phyloP scores from a whole-genome alignment of 2,329 filamentous ascomycete genomes.

The Pestalotiopsis fici region DNA sequence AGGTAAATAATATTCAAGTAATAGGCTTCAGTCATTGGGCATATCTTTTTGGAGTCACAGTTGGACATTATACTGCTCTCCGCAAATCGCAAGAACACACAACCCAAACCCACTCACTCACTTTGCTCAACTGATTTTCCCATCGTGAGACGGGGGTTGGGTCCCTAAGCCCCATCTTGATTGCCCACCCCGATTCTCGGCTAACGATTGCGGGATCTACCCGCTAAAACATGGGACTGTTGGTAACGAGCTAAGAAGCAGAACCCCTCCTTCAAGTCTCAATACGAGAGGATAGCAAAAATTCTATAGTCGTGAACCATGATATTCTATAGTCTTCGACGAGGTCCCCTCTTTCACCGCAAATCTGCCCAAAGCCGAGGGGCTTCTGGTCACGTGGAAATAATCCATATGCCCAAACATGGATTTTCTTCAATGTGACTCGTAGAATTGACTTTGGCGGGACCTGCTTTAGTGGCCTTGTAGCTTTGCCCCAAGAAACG shows the following conservation, averaged over 20 bases:
- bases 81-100: background rate
- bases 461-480: no score
- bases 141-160: background rate
- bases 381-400: no score
- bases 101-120: no score
- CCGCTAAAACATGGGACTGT: background rate
- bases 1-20: background rate
- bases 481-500: background rate
- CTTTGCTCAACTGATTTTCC: no score
- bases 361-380: no score
- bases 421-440: no score
- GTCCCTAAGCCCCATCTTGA: background rate
- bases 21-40: background rate
- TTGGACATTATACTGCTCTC: background rate
- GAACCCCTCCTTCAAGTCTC: no score
- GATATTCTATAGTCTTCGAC: background rate
- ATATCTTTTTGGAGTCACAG: background rate
- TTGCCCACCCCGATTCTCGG: background rate
- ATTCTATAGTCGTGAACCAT: no score
- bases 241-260: no score
- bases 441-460: no score
- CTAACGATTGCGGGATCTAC: slow-evolving; percentile 6
- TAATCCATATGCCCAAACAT: no score
- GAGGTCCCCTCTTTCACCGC: background rate
- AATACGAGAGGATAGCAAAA: no score